Percentiles rank a stretch among this genome's conserved stretches.
phyloP scores from a whole-genome alignment of 2,329 filamentous ascomycete species.

The Aspergillus eucalypticola region DNA sequence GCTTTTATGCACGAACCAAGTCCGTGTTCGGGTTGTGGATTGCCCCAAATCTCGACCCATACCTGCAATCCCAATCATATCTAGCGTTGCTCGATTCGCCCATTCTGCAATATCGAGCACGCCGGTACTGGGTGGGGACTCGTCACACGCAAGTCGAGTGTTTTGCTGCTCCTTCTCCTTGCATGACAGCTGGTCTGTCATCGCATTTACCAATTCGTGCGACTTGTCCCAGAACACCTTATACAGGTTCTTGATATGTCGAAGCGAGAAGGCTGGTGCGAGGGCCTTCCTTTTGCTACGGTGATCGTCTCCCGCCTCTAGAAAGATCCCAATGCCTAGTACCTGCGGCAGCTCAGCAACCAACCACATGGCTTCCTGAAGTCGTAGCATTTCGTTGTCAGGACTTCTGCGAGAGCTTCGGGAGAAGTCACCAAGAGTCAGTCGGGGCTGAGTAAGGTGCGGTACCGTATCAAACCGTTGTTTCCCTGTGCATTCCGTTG shows the following conservation, averaged over 20 bases:
- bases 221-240: background rate
- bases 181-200: background rate
- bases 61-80: constrained; percentile 9
- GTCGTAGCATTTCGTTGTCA: background rate
- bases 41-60: background rate
- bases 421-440: constrained; percentile 1
- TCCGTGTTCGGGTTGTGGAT: background rate
- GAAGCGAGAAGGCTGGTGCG: background rate
- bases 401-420: constrained; percentile 3
- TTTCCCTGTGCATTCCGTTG: background rate
- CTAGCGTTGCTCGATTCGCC: background rate
- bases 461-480: background rate
- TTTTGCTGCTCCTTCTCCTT: background rate
- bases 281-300: background rate
- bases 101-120: constrained; percentile 3
- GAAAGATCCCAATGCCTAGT: background rate
- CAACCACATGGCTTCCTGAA: background rate
- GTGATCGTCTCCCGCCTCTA: constrained; percentile 2
- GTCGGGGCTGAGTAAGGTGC: background rate
- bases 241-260: background rate
- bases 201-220: background rate
- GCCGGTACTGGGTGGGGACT: background rate
- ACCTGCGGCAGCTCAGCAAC: background rate
- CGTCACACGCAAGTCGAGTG: no score
- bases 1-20: background rate